Percentiles rank a stretch among this genome's conserved stretches.
Conservation (phyloP, 2,329 filamentous ascomycete genomes). For the Claviceps pazoutovae region DNA sequence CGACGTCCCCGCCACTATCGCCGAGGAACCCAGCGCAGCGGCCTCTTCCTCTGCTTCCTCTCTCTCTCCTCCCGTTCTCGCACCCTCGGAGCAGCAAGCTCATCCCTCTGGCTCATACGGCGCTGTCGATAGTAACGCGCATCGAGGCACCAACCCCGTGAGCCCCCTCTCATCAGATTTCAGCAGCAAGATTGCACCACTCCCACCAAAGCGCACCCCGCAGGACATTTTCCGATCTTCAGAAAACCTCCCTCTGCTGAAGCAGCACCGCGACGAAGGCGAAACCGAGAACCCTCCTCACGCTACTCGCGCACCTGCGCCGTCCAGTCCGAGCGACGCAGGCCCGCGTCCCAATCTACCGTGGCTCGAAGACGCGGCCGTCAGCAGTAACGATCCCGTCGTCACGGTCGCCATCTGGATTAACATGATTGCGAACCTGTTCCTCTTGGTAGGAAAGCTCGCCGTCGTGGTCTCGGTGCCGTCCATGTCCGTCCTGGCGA, state of each 20-base stretch:
- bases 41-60: slow-evolving; percentile 10
- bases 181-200: slow-evolving; percentile 4
- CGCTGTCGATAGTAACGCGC: slow-evolving; percentile 14
- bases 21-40: slow-evolving; percentile 44
- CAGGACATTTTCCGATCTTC: slow-evolving; percentile 72
- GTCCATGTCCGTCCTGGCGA: slow-evolving; percentile 69
- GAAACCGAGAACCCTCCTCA: slow-evolving; percentile 15
- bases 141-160: slow-evolving; percentile 13
- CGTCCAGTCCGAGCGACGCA: slow-evolving; percentile 10
- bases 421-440: slow-evolving; percentile 65
- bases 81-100: slow-evolving; percentile 1
- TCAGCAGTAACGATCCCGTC: slow-evolving; percentile 60
- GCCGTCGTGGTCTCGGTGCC: slow-evolving; percentile 64
- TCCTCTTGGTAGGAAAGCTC: slow-evolving; percentile 64
- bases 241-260: slow-evolving; percentile 53
- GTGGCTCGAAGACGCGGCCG: slow-evolving; percentile 55
- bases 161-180: slow-evolving; percentile 13
- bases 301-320: slow-evolving; percentile 17
- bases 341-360: slow-evolving; percentile 45
- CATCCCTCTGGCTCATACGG: slow-evolving; percentile 14
- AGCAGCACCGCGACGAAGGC: slow-evolving; percentile 26
- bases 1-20: slow-evolving; percentile 59
- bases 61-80: slow-evolving; percentile 7
- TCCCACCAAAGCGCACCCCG: slow-evolving; percentile 62
- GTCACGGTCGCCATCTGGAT: slow-evolving; percentile 81